Base-by-base conservation (phyloP, 306 rosid genomes). In the Gleditsia sinensis region DNA sequence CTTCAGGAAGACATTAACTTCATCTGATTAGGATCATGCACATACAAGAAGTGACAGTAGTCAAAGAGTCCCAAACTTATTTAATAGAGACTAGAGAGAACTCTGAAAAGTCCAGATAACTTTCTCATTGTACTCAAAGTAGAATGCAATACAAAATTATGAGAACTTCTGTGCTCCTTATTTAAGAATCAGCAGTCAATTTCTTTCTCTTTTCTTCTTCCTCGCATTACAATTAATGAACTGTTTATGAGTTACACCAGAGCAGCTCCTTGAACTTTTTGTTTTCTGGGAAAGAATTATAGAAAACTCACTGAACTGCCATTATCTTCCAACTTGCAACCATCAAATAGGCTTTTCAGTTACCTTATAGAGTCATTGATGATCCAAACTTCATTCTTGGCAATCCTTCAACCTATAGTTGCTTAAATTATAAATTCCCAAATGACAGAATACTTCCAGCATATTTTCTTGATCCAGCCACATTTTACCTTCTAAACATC, bases 171-270 rank as follows among this genome's bases (percentile, higher is more conserved):
- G 19, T 34, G 51, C 43, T 67, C 48, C 75, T 57, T 55, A 27
- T 40, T 63, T 62, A 32, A 71, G 30, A 67, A 53, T 43, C 59
- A 77, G 53, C 51, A 46, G 59, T 32, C 59, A 78, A 23, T 43
- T 42, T 42, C 40, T 28, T 51, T 48, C 54, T 17, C 54, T 56
- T 20, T 25, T 67, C 69, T 74, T 40, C 33, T 43, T 43, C 5
- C 71, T 58, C 34, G 49, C 56, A 55, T 32, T 25, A 25, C 43
- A 75, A 48, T 48, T 16, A 48, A 13, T 43, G 49, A 43, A 43
- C 1, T 5, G 4, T 13, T 43, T 14, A 43, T 3, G 4, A 12
- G n/a, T 14, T 43, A 43, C 48, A 42, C n/a, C 14, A 42, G 48
- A 42, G 16, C 16, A 12, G 3, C 14, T 3, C 4, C 12, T 11